Base-by-base conservation (phyloP, 768 basidiomycete genomes). In the Butyriboletus loyo region DNA sequence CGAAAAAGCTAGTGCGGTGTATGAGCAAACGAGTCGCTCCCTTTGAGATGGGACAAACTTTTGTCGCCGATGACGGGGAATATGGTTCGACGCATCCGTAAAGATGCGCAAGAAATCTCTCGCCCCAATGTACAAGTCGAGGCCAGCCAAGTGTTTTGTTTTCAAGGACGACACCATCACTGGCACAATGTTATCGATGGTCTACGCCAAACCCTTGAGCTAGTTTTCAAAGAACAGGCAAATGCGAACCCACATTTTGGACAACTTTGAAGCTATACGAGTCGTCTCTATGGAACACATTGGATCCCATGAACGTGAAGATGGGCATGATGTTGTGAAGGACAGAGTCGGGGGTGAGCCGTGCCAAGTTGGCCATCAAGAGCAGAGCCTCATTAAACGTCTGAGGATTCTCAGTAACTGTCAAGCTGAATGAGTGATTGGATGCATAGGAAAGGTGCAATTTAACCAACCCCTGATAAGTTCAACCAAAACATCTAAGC, bases 291-390 rank as follows among this genome's bases (percentile, higher is more conserved):
- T 97, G 96, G 75, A 98, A 91, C 17, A 98, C 86, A 56, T 92
- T 95, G n/a, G 95, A 92, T 19, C 97, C 96, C 92, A 98, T 98
- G 73, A 98, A 98, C 0, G 95, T 98, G 75, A 99, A 98, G 40
- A 99, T 86, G 4, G 97, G 96, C 92, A 99, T 97, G 46, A 98
- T 81, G 60, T 96, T 93, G 64, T 90, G 92, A 13, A 98, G 76
- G 28, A 96, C 92, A 11, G 92, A 89, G 50, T 95, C 92, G 0
- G 96, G 94, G 0, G 87, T 85, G 32, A 98, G 75, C 17, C 85
- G 81, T 3, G 92, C 89, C 50, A 98, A 70, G 55, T 78, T 87
- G 6, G 93, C 87, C 71, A 97, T 87, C 30, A 98, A 77, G 24
- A 98, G 77, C 3, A 98, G 74, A 0, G 93, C 92, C 67, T 96